Evolutionary conservation across 257 asterid species (phyloP).

Genomic region (Galeopsis tetrahit): DNA sequence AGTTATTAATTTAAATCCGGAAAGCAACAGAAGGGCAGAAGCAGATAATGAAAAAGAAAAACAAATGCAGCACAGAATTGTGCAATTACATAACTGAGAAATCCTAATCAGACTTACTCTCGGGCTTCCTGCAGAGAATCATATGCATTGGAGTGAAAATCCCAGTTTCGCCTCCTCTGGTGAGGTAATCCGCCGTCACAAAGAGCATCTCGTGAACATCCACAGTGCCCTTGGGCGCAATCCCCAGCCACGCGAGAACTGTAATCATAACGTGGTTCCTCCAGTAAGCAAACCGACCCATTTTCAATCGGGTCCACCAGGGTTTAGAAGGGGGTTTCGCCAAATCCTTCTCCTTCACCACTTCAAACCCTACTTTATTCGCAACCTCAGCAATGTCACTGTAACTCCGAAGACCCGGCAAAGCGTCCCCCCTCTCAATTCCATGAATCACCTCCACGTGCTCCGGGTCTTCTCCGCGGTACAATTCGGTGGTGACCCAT

Average conservation of each 20-base stretch:
- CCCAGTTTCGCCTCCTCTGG: slow-evolving; percentile 76
- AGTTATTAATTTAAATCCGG: slow-evolving; percentile 40
- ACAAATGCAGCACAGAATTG: slow-evolving; percentile 35
- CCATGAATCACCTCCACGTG: slow-evolving; percentile 84
- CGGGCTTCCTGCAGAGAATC: slow-evolving; percentile 88
- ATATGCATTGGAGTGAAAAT: slow-evolving; percentile 85
- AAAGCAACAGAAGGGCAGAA: slow-evolving; percentile 31
- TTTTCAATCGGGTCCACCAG: slow-evolving; percentile 85
- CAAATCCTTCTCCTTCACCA: slow-evolving; percentile 63
- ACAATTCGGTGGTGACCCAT: slow-evolving; percentile 82
- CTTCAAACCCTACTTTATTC: slow-evolving; percentile 66
- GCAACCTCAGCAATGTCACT: slow-evolving; percentile 64
- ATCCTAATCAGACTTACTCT: slow-evolving; percentile 38
- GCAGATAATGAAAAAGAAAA: slow-evolving; percentile 7
- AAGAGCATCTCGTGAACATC: slow-evolving; percentile 88
- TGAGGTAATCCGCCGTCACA: slow-evolving; percentile 74
- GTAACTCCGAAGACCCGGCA: slow-evolving; percentile 70
- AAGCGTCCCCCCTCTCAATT: slow-evolving; percentile 76
- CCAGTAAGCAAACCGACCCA: slow-evolving; percentile 84
- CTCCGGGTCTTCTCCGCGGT: slow-evolving; percentile 53
- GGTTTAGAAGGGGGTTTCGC: slow-evolving; percentile 72
- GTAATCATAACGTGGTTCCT: slow-evolving; percentile 75
- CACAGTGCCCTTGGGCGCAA: slow-evolving; percentile 77
- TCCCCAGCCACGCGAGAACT: slow-evolving; percentile 65
- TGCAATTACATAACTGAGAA: slow-evolving; percentile 20